phyloP scores from a whole-genome alignment of 108 stramenopile species.

The Cyclotella atomus region DNA sequence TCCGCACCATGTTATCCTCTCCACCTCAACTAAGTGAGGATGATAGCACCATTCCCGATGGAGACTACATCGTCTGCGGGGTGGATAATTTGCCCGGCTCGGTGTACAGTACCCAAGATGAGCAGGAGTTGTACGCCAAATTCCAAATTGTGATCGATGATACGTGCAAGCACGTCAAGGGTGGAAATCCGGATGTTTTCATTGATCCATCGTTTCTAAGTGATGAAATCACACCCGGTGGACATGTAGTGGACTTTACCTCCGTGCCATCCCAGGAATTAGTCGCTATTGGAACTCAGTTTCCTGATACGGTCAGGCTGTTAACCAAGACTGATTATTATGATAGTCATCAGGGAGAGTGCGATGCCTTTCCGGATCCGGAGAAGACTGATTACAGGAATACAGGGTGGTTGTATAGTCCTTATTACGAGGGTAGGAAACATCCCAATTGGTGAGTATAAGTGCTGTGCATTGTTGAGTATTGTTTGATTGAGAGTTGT shows the following conservation, averaged over 20 bases:
- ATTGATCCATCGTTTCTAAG: constrained; percentile 9
- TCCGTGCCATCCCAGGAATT: not conserved
- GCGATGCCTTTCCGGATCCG: constrained; percentile 19
- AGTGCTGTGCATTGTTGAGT: not conserved
- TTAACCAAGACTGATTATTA: not conserved
- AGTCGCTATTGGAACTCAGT: not conserved
- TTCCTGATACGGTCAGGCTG: not conserved
- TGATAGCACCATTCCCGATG: no score
- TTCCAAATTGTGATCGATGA: not conserved
- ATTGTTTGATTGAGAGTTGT: not conserved
- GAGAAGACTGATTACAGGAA: constrained; percentile 3
- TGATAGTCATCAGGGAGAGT: not conserved
- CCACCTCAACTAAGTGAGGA: constrained; percentile 9
- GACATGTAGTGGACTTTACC: constrained; percentile 7
- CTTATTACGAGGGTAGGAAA: constrained; percentile 18
- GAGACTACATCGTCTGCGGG: constrained; percentile 12
- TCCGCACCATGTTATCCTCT: constrained; percentile 22
- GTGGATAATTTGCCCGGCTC: constrained; percentile 18
- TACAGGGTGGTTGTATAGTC: constrained; percentile 12
- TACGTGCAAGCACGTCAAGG: constrained; percentile 10
- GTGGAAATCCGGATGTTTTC: constrained; percentile 22
- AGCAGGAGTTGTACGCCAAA: constrained; percentile 15
- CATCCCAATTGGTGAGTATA: constrained; percentile 29
- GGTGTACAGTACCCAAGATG: constrained; percentile 1
- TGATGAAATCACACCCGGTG: not conserved